A percentile compares a stretch with the other conserved stretches of the same genome.
Conservation (phyloP, 495 filamentous ascomycete species). For the Filosporella fistucella region DNA sequence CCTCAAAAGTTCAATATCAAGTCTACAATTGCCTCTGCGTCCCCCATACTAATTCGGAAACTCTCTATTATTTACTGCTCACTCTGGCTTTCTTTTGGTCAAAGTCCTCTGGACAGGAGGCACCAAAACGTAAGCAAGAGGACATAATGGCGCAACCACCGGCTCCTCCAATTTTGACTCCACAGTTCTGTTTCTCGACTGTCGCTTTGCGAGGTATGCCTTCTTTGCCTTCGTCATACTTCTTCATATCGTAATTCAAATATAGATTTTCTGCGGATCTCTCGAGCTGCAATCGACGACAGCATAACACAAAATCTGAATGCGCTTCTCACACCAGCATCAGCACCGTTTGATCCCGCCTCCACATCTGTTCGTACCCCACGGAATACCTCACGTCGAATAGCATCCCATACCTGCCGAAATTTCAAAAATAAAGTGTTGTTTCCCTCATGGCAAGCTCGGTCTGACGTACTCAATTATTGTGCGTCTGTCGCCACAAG, state of each 20-base stretch:
- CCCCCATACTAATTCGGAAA: too few species aligned
- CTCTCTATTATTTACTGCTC: too few species aligned
- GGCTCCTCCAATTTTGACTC: slow-evolving; percentile 61
- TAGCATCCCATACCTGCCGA: slow-evolving; percentile 58
- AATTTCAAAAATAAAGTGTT: slow-evolving; percentile 74
- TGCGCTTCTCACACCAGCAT: slow-evolving; percentile 74
- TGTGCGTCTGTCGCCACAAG: slow-evolving; percentile 85
- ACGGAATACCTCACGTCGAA: slow-evolving; percentile 43
- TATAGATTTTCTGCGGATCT: slow-evolving; percentile 88
- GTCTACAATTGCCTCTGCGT: too few species aligned
- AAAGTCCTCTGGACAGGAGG: slow-evolving; percentile 31
- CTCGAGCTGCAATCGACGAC: slow-evolving; percentile 83
- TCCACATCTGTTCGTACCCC: slow-evolving; percentile 56
- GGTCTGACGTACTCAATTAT: slow-evolving; percentile 84
- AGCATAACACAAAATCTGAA: slow-evolving; percentile 92
- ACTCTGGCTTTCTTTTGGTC: slow-evolving; percentile 49
- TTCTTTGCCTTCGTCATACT: neutral
- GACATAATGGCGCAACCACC: slow-evolving; percentile 59
- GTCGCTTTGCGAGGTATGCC: slow-evolving; percentile 70
- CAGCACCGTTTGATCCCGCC: slow-evolving; percentile 69
- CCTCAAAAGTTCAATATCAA: too few species aligned
- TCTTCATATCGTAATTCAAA: neutral
- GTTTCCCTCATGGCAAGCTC: slow-evolving; percentile 82
- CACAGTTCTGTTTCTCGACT: slow-evolving; percentile 92
- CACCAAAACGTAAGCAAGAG: slow-evolving; percentile 25